Evolutionary conservation across 2,329 filamentous ascomycete species (phyloP).

Genomic region (Colletotrichum melonis): DNA sequence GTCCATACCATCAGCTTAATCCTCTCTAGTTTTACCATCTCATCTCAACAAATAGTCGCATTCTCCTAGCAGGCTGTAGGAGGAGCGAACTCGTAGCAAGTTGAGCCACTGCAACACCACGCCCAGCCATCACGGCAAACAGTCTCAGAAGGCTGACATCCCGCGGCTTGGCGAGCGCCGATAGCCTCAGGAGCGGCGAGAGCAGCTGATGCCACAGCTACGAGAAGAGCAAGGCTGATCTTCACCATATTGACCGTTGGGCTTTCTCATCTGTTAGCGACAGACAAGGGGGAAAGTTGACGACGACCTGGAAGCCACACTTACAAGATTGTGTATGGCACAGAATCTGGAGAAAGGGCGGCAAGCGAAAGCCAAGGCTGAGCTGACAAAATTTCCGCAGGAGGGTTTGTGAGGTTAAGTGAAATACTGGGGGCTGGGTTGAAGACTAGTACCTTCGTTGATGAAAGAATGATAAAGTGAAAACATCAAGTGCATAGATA

Average conservation of each 20-base stretch:
- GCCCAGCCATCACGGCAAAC: conserved; percentile 26
- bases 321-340: background rate
- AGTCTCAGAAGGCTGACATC: conserved; percentile 3
- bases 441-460: no score
- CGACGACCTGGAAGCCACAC: no score
- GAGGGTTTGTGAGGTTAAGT: no score
- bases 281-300: no score
- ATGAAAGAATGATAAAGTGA: background rate
- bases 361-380: no score
- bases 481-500: accelerated
- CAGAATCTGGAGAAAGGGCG: no score
- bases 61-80: conserved; percentile 1
- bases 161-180: conserved; percentile 6
- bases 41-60: no score
- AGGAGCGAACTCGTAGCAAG: conserved; percentile 23
- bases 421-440: no score
- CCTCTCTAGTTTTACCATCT: no score
- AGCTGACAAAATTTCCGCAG: no score
- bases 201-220: background rate
- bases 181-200: conserved; percentile 4
- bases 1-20: background rate
- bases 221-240: background rate
- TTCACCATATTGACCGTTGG: background rate
- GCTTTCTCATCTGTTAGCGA: background rate
- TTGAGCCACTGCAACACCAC: conserved; percentile 9